Conservation (phyloP, 441 rosid genomes). For the Kokia cookei region DNA sequence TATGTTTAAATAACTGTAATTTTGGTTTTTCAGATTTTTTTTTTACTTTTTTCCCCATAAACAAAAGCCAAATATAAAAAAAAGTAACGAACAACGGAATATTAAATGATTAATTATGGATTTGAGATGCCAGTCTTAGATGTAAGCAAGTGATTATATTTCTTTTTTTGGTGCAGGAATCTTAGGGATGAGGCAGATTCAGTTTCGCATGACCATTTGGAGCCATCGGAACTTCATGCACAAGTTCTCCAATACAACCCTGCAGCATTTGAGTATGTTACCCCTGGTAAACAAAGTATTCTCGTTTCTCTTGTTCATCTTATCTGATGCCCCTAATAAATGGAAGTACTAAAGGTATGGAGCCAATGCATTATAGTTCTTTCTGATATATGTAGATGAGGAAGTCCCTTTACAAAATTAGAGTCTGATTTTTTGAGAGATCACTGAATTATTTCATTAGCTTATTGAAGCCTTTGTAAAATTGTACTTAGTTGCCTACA, state of each 20-base stretch:
- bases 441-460: not conserved
- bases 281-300: conserved; percentile 66
- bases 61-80: not conserved
- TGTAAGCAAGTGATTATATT: not conserved
- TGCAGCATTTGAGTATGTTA: conserved; percentile 81
- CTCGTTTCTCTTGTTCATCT: conserved; percentile 18
- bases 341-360: not conserved
- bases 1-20: not conserved
- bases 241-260: conserved; percentile 66
- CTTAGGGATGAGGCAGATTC: conserved; percentile 49
- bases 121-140: not conserved
- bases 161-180: conserved; percentile 40
- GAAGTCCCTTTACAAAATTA: not conserved
- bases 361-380: not conserved
- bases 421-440: not conserved
- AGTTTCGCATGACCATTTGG: conserved; percentile 26
- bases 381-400: not conserved
- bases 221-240: conserved; percentile 54
- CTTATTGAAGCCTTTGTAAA: not conserved
- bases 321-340: not conserved
- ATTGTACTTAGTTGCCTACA: not conserved
- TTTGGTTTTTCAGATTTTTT: not conserved
- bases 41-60: not conserved
- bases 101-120: not conserved
- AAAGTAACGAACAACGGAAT: not conserved